These are phyloP conservation scores for Plectosphaerella plurivora DNA, from an alignment of 2,329 filamentous ascomycete species.

Conservation along the genomic window DNA sequence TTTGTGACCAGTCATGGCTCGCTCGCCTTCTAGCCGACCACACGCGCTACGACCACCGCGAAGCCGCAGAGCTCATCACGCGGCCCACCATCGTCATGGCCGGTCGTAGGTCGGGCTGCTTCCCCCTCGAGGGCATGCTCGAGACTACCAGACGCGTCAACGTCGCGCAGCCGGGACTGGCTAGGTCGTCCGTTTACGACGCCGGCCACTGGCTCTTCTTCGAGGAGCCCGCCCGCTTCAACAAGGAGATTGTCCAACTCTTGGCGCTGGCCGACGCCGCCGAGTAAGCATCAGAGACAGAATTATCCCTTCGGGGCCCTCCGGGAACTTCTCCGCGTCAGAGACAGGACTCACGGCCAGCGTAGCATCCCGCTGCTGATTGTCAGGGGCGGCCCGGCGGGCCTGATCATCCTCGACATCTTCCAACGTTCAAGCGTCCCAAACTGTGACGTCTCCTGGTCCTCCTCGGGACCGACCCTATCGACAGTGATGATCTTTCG, in stretches of 20 bases:
- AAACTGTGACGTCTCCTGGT: too few relatives aligned
- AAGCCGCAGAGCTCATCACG: slow-evolving; percentile 28
- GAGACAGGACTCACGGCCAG: too few relatives aligned
- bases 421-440: too few relatives aligned
- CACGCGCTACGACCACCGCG: slow-evolving; percentile 35
- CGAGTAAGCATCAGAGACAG: too few relatives aligned
- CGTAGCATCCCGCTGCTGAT: too few relatives aligned
- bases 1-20: slow-evolving; percentile 31
- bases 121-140: slow-evolving; percentile 29
- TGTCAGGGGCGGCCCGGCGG: too few relatives aligned
- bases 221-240: slow-evolving; percentile 32
- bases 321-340: too few relatives aligned
- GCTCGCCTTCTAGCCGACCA: slow-evolving; percentile 32
- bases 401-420: too few relatives aligned
- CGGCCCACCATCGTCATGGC: slow-evolving; percentile 30
- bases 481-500: too few relatives aligned
- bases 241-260: slow-evolving; percentile 25
- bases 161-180: slow-evolving; percentile 15
- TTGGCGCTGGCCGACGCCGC: too few relatives aligned
- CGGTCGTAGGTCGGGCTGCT: slow-evolving; percentile 30
- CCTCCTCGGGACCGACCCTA: too few relatives aligned
- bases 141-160: slow-evolving; percentile 27
- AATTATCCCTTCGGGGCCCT: too few relatives aligned
- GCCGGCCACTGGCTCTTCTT: slow-evolving; percentile 36
- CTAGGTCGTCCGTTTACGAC: slow-evolving; percentile 24